Conservation (phyloP, 108 stramenopile genomes). For the Licmophora abbreviata region DNA sequence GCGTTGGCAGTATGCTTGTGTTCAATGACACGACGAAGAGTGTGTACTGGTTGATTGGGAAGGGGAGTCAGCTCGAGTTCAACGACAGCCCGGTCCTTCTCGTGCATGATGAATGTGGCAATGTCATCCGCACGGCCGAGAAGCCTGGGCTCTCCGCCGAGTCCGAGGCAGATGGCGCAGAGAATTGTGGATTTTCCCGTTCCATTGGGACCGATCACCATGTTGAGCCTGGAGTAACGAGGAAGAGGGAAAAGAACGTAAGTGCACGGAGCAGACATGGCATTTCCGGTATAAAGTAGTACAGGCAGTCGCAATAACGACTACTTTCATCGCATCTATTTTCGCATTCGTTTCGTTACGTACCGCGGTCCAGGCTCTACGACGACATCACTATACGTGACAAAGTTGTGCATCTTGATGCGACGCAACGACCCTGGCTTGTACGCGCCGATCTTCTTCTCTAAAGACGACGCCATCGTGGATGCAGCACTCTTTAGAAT, state of each 20-base stretch:
- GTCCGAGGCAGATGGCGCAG: slow-evolving; percentile 90
- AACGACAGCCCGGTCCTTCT: slow-evolving; percentile 62
- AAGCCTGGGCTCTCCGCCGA: slow-evolving; percentile 77
- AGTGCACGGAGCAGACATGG: not conserved
- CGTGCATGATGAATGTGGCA: slow-evolving; percentile 80
- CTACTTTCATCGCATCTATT: not conserved
- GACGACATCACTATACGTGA: slow-evolving; percentile 68
- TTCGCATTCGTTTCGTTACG: slow-evolving; percentile 12
- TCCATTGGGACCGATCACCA: slow-evolving; percentile 91
- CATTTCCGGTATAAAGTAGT: not conserved
- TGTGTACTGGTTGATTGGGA: slow-evolving; percentile 13
- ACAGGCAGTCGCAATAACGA: not conserved
- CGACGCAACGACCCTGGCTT: slow-evolving; percentile 70
- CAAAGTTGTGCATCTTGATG: slow-evolving; percentile 63
- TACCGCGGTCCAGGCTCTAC: slow-evolving; percentile 66
- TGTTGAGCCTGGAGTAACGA: slow-evolving; percentile 63
- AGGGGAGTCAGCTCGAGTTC: slow-evolving; percentile 72
- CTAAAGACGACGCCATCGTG: not conserved
- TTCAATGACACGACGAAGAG: slow-evolving; percentile 32
- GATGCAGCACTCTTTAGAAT: too few relatives aligned
- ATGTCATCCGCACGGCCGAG: slow-evolving; percentile 88
- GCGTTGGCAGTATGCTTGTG: slow-evolving; percentile 31
- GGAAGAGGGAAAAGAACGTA: slow-evolving; percentile 1
- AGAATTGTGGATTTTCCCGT: slow-evolving; percentile 93
- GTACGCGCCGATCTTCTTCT: slow-evolving; percentile 41